Conservation (phyloP, 2,329 filamentous ascomycete genomes). For the Monosporascus sp. region DNA sequence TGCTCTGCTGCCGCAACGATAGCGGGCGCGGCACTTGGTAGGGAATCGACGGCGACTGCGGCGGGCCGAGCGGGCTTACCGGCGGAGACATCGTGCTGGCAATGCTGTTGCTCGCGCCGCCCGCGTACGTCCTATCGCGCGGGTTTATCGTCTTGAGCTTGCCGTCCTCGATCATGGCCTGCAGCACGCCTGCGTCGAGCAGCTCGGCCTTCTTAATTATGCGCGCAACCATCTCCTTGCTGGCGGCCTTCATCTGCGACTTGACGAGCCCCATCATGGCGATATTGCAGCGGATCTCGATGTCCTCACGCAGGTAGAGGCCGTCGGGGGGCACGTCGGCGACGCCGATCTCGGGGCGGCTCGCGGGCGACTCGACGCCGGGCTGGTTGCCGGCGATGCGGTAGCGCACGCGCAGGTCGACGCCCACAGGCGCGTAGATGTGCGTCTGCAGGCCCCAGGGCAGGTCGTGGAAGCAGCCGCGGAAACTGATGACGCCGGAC, state of each 20-base stretch:
- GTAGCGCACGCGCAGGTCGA: slow-evolving; percentile 65
- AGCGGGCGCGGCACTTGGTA: slow-evolving; percentile 37
- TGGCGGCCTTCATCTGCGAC: slow-evolving; percentile 60
- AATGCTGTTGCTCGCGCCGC: slow-evolving; percentile 11
- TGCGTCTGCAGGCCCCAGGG: slow-evolving; percentile 68
- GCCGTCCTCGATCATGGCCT: slow-evolving; percentile 63
- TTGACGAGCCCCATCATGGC: slow-evolving; percentile 62
- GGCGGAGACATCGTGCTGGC: slow-evolving; percentile 12
- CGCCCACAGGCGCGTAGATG: slow-evolving; percentile 61
- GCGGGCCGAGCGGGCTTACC: slow-evolving; percentile 10
- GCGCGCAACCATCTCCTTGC: slow-evolving; percentile 61
- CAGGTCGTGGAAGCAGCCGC: slow-evolving; percentile 67
- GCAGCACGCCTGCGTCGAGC: slow-evolving; percentile 59
- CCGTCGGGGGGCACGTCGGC: slow-evolving; percentile 59
- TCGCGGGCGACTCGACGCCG: slow-evolving; percentile 55
- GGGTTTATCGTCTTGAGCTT: slow-evolving; percentile 55
- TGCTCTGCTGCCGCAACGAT: slow-evolving; percentile 25
- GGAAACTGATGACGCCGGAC: slow-evolving; percentile 62
- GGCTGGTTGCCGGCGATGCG: slow-evolving; percentile 64
- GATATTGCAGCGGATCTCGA: slow-evolving; percentile 66
- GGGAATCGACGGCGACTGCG: slow-evolving; percentile 25
- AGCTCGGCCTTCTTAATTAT: slow-evolving; percentile 69
- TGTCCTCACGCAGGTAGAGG: slow-evolving; percentile 64
- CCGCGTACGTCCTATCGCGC: slow-evolving; percentile 25
- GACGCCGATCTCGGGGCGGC: slow-evolving; percentile 54